Evolutionary conservation across 139 green algal genomes (phyloP), one percentile per base, ranked within the genome.

Genomic region (Chlorella vulgaris): DNA sequence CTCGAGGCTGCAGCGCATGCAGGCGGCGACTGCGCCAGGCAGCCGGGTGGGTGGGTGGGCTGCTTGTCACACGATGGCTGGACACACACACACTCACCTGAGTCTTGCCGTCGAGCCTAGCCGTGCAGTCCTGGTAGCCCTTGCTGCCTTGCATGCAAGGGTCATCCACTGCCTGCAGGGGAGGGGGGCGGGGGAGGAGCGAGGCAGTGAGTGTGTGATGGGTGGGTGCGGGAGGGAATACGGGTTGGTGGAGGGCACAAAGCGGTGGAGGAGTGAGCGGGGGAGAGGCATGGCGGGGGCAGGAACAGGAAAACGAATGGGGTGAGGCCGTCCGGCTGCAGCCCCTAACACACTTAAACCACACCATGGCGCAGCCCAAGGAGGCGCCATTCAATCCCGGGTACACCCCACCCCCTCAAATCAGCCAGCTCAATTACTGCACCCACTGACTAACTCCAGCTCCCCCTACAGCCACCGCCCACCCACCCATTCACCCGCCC

Each of bases 101-200:
- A 18, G 90, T 96, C 82, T 88, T 91, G 55, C 89, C 90, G 36
- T 86, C 66, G 0, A 74, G 87, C 70, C 81, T 76, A 79, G 88
- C 81, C 55, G 43, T 4, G 60, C 94, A 98, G 6, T 89, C 86
- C 10, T 70, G 68, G 78, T 91, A 89, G n/a, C 91, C 91, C 28
- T 83, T 81, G 22, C 81, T 85, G 28, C 89, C 88, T 24, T 76
- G 60, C 61, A 77, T 65, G 87, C 94, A 98, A 80, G 91, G 90
- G 69, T 96, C 86, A 4, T 94, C 87, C 15, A 74, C 58, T 2
- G 58, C 76, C 51, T 82, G 31, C 26, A n/a, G n/a, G n/a, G 63
- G 5, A n/a, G 13, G 7, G 63, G 29, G 33, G 67, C 4, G 67
- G 4, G 35, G 33, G 31, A 18, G 38, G 36, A 31, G 13, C 10